Evolutionary conservation across 2,329 filamentous ascomycete genomes (phyloP).

Genomic region (Aphanocladium album): DNA sequence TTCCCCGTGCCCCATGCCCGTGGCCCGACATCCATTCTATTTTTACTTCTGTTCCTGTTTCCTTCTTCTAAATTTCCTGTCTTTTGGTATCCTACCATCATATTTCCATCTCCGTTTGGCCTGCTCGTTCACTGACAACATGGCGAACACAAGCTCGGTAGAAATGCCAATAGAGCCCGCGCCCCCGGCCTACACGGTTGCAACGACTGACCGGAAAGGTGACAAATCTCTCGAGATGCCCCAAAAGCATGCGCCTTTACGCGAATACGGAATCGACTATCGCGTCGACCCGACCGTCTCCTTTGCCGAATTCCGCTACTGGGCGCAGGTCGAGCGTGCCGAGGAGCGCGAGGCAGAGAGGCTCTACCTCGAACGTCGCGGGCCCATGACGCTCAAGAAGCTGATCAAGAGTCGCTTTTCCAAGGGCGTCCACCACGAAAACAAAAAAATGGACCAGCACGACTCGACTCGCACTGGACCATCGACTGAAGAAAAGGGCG

Average conservation of each 20-base stretch:
- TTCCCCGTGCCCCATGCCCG: neutral
- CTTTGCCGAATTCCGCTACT: conserved; percentile 21
- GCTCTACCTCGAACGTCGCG: conserved; percentile 13
- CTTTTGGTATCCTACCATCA: too few relatives aligned
- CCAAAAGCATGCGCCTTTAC: neutral
- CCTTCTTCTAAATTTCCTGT: too few relatives aligned
- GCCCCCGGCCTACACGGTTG: neutral
- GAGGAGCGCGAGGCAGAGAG: conserved; percentile 18
- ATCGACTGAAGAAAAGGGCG: neutral
- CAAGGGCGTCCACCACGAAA: conserved; percentile 15
- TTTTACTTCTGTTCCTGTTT: neutral
- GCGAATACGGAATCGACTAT: conserved; percentile 4
- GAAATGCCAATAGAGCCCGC: neutral
- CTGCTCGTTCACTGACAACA: neutral
- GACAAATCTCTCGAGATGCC: neutral
- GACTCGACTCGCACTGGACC: neutral
- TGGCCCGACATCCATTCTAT: neutral
- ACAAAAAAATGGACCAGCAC: conserved; percentile 2
- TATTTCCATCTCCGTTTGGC: neutral
- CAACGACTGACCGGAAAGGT: too few relatives aligned
- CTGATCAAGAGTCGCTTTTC: conserved; percentile 16
- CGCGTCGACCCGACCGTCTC: conserved; percentile 12
- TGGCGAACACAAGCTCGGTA: neutral
- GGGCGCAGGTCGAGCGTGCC: conserved; percentile 18
- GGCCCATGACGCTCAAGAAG: conserved; percentile 15